phyloP scores from a whole-genome alignment of 768 basidiomycete species.

The Rhodotorula kratochvilovae region DNA sequence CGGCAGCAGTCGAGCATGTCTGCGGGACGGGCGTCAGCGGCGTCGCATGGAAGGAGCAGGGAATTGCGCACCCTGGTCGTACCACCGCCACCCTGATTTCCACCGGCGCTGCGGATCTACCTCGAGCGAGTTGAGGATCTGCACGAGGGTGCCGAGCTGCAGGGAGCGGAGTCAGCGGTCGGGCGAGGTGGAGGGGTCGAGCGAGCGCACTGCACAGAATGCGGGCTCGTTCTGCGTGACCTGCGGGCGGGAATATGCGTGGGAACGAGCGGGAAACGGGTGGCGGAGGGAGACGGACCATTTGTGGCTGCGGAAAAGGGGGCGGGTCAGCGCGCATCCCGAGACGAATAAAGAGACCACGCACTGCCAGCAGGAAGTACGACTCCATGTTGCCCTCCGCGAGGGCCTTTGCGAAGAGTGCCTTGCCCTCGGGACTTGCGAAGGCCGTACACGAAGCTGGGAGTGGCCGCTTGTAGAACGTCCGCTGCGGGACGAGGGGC shows the following conservation, averaged over 20 bases:
- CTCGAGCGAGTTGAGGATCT: slow-evolving; percentile 41
- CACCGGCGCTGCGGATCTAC: slow-evolving; percentile 40
- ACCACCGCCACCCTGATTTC: slow-evolving; percentile 39
- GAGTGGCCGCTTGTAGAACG: slow-evolving; percentile 40
- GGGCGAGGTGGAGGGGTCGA: background rate
- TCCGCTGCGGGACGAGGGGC: slow-evolving; percentile 6
- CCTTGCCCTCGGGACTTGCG: slow-evolving; percentile 24
- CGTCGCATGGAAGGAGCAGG: background rate
- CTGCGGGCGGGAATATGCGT: background rate
- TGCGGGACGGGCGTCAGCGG: background rate
- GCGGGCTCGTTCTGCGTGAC: slow-evolving; percentile 42
- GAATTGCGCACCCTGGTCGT: slow-evolving; percentile 8
- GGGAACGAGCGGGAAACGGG: too few relatives aligned
- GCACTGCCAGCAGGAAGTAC: slow-evolving; percentile 38
- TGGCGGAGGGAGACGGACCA: background rate
- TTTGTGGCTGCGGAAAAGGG: background rate
- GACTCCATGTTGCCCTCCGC: slow-evolving; percentile 32
- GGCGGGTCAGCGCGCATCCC: background rate
- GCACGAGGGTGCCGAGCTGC: slow-evolving; percentile 38
- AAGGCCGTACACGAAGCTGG: slow-evolving; percentile 37
- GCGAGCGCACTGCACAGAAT: slow-evolving; percentile 22
- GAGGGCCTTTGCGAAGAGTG: slow-evolving; percentile 29
- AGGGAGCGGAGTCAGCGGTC: background rate
- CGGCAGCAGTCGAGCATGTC: slow-evolving; percentile 38
- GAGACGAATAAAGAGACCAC: background rate